Conservation (phyloP, 257 asterid genomes). For the Gentiana straminea region DNA sequence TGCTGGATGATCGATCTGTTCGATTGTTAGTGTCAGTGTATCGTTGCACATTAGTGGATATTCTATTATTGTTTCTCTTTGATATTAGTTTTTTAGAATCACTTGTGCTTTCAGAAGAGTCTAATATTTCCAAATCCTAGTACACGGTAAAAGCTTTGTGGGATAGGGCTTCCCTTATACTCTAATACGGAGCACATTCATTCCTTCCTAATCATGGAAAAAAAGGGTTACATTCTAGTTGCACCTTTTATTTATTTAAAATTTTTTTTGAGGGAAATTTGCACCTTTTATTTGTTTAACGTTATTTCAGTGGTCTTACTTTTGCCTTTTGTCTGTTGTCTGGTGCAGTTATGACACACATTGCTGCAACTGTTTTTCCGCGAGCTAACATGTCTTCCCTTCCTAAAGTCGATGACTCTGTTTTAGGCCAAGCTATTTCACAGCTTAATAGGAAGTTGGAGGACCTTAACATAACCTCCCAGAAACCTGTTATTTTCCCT, state of each 20-base stretch:
- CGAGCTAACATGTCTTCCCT: constrained; percentile 17
- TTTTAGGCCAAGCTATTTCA: constrained; percentile 15
- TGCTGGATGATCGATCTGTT: not conserved
- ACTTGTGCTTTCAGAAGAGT: not conserved
- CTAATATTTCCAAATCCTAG: too few relatives aligned
- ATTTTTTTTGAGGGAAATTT: not conserved
- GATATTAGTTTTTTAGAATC: too few relatives aligned
- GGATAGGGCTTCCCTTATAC: too few relatives aligned
- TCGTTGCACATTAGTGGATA: too few relatives aligned
- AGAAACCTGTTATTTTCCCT: constrained; percentile 42
- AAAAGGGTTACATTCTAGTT: too few relatives aligned
- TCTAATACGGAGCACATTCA: too few relatives aligned
- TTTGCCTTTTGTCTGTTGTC: constrained; percentile 7
- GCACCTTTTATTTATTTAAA: not conserved
- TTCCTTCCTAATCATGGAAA: too few relatives aligned
- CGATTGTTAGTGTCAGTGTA: too few relatives aligned
- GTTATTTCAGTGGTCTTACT: not conserved
- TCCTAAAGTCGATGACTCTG: constrained; percentile 18
- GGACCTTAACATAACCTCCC: constrained; percentile 19
- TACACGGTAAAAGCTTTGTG: too few relatives aligned
- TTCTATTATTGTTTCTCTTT: too few relatives aligned
- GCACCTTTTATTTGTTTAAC: not conserved
- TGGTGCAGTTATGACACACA: constrained; percentile 25
- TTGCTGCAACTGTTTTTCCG: constrained; percentile 15
- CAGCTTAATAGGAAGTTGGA: constrained; percentile 30